phyloP scores from a whole-genome alignment of 495 filamentous ascomycete species.

The Echria macrotheca region DNA sequence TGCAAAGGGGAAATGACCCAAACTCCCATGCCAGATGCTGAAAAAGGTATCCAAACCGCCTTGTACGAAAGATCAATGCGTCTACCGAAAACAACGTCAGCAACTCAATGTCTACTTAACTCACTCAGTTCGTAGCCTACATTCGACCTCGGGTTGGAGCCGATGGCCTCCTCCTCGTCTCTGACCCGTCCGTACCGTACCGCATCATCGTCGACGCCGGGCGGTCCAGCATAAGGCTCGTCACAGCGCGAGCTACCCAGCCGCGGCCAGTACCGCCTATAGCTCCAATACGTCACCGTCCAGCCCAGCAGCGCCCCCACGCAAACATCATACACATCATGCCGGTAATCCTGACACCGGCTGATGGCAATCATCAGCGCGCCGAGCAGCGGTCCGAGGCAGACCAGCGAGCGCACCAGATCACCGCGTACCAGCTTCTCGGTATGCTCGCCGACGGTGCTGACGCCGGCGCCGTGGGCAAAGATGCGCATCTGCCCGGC shows the following conservation, averaged over 20 bases:
- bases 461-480: constrained; percentile 50
- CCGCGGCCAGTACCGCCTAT: constrained; percentile 58
- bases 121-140: constrained; percentile 26
- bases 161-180: constrained; percentile 29
- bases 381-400: constrained; percentile 64
- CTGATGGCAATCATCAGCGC: constrained; percentile 85
- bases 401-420: constrained; percentile 60
- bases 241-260: constrained; percentile 43
- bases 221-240: constrained; percentile 43
- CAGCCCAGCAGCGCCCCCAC: constrained; percentile 69
- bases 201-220: constrained; percentile 6
- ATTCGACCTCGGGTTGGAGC: constrained; percentile 14
- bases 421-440: constrained; percentile 43
- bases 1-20: neutral
- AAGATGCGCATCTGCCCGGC: constrained; percentile 76
- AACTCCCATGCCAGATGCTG: constrained; percentile 13
- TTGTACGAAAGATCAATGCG: neutral
- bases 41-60: neutral
- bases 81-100: constrained; percentile 16
- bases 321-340: constrained; percentile 91
- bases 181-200: constrained; percentile 25
- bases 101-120: constrained; percentile 12
- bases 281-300: constrained; percentile 73
- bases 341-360: constrained; percentile 88
- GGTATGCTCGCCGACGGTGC: constrained; percentile 9